Conservation (phyloP, 371 early-diverging fungal genomes). For the Mucor plumbeus region DNA sequence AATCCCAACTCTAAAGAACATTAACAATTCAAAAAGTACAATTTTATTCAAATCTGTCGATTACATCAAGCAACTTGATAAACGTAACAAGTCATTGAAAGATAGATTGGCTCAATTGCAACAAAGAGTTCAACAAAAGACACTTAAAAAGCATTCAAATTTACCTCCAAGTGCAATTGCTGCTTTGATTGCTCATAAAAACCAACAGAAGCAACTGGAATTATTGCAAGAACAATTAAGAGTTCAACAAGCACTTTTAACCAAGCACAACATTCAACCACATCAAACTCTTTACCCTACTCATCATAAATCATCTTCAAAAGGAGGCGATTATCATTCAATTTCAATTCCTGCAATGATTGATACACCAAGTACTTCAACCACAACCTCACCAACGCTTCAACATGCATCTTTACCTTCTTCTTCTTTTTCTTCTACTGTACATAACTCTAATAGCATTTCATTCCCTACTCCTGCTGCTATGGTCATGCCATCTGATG, state of each 20-base stretch:
- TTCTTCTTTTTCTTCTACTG: background rate
- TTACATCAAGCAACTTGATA: slow-evolving; percentile 44
- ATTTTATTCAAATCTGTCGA: slow-evolving; percentile 56
- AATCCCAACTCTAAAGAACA: slow-evolving; percentile 71
- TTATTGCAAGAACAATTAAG: slow-evolving; percentile 47
- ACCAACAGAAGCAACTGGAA: slow-evolving; percentile 41
- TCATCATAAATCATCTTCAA: background rate
- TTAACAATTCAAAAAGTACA: slow-evolving; percentile 54
- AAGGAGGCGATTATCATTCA: slow-evolving; percentile 20
- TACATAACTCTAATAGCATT: slow-evolving; percentile 10
- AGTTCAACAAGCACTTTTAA: slow-evolving; percentile 39
- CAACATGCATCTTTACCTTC: slow-evolving; percentile 18
- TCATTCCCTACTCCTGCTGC: slow-evolving; percentile 7
- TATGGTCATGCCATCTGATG: slow-evolving; percentile 21
- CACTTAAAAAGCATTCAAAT: background rate
- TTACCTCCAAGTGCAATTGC: slow-evolving; percentile 29
- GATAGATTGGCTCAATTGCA: slow-evolving; percentile 18
- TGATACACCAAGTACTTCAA: slow-evolving; percentile 18
- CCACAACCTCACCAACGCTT: slow-evolving; percentile 16
- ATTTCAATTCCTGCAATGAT: slow-evolving; percentile 35
- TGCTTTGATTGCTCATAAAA: slow-evolving; percentile 38
- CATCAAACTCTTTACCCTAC: slow-evolving; percentile 15
- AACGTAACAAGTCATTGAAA: slow-evolving; percentile 37
- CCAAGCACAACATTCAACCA: slow-evolving; percentile 30
- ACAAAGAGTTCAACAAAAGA: slow-evolving; percentile 15